phyloP scores from a whole-genome alignment of 805 yeast genomes.

The Phaffomyces thermotolerans region DNA sequence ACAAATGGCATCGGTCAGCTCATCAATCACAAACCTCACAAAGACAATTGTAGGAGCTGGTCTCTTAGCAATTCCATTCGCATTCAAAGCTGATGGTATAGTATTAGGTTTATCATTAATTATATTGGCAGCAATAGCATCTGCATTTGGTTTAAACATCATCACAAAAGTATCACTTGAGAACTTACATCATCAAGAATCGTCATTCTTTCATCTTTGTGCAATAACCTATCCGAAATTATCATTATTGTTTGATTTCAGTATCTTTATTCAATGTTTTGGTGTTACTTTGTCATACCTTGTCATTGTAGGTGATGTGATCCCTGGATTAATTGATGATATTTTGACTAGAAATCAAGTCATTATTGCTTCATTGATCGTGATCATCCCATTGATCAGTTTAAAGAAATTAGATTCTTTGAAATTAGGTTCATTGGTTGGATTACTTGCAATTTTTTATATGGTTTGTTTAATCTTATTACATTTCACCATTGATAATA shows the following conservation, averaged over 20 bases:
- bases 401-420: constrained; percentile 59
- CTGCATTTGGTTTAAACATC: constrained; percentile 60
- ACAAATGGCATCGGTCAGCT: constrained; percentile 24
- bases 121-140: constrained; percentile 54
- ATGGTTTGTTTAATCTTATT: constrained; percentile 47
- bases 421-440: constrained; percentile 64
- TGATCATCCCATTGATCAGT: constrained; percentile 59
- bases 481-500: constrained; percentile 41
- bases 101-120: constrained; percentile 49
- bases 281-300: constrained; percentile 70
- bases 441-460: constrained; percentile 59
- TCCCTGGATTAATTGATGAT: constrained; percentile 53
- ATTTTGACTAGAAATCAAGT: constrained; percentile 27
- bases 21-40: constrained; percentile 60
- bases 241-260: constrained; percentile 63
- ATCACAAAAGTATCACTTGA: constrained; percentile 49
- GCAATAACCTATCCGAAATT: constrained; percentile 65
- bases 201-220: constrained; percentile 68
- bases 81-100: constrained; percentile 62
- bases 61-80: constrained; percentile 65
- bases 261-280: constrained; percentile 71
- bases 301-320: constrained; percentile 69
- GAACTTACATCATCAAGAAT: constrained; percentile 27
- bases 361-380: constrained; percentile 41
- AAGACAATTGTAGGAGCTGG: constrained; percentile 84